Percentiles rank a stretch among this genome's conserved stretches.
phyloP scores from a whole-genome alignment of 257 asterid genomes.

The Nicotiana undulata region DNA sequence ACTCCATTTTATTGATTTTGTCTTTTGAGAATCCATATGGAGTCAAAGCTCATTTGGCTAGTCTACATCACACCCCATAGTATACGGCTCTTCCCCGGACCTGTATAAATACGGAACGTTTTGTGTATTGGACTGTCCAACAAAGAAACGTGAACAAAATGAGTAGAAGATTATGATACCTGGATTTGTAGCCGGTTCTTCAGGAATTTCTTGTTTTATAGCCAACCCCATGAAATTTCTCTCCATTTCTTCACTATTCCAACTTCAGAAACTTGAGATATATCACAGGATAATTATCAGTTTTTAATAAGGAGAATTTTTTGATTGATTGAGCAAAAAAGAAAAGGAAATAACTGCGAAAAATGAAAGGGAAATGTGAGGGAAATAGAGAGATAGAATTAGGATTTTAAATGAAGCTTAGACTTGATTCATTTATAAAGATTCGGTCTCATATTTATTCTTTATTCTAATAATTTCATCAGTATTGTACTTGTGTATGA shows the following conservation, averaged over 20 bases:
- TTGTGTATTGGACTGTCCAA: too few relatives aligned
- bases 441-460: background rate
- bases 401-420: background rate
- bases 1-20: background rate
- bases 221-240: constrained; percentile 70
- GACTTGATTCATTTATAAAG: background rate
- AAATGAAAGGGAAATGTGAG: background rate
- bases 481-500: background rate
- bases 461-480: background rate
- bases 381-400: background rate
- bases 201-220: constrained; percentile 46
- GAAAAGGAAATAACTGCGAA: background rate
- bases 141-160: background rate
- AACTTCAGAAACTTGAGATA: background rate
- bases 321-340: too few relatives aligned
- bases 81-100: too few relatives aligned
- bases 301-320: too few relatives aligned
- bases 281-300: too few relatives aligned
- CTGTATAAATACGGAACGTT: too few relatives aligned
- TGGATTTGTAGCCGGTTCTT: constrained; percentile 31
- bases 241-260: constrained; percentile 30
- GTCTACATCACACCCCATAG: too few relatives aligned
- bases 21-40: background rate
- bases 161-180: constrained; percentile 15
- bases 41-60: background rate